A percentile compares a stretch with the other conserved stretches of the same genome.
Evolutionary conservation across 139 green algal genomes (phyloP).

Genomic region (Micractinium sp.): DNA sequence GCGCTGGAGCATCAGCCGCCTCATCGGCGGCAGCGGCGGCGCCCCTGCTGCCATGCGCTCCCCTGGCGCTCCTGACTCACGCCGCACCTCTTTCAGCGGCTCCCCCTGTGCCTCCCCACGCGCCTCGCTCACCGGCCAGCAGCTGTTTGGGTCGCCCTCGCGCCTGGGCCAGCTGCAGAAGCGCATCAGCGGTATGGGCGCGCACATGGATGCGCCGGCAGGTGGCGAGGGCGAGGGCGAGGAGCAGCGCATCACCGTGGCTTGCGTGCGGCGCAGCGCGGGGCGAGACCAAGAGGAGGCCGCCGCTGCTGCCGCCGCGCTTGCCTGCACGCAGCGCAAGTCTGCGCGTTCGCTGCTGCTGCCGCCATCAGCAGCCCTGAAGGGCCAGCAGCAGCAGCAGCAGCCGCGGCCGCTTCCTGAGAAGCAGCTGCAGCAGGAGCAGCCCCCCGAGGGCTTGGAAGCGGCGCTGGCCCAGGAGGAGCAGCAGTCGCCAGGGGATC

Average conservation of each 20-base stretch:
- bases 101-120: not conserved
- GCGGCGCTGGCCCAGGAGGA: not conserved
- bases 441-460: not conserved
- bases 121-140: not conserved
- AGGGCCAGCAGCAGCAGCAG: not conserved
- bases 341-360: not conserved
- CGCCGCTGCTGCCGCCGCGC: not conserved
- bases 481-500: not conserved
- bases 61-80: not conserved
- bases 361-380: not conserved
- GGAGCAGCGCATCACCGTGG: not conserved
- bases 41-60: not conserved
- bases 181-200: not conserved
- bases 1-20: not conserved
- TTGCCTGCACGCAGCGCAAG: not conserved
- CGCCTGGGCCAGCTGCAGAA: not conserved
- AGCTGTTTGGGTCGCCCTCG: conserved; percentile 14
- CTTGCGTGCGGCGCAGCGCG: not conserved
- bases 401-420: no score
- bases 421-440: not conserved
- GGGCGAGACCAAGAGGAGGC: not conserved
- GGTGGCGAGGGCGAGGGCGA: not conserved
- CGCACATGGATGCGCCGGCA: not conserved
- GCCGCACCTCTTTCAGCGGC: not conserved
- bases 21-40: not conserved